Percentiles rank a stretch among this genome's conserved stretches.
Evolutionary conservation across 2,329 filamentous ascomycete genomes (phyloP).

Genomic region (Cryphonectria japonica): DNA sequence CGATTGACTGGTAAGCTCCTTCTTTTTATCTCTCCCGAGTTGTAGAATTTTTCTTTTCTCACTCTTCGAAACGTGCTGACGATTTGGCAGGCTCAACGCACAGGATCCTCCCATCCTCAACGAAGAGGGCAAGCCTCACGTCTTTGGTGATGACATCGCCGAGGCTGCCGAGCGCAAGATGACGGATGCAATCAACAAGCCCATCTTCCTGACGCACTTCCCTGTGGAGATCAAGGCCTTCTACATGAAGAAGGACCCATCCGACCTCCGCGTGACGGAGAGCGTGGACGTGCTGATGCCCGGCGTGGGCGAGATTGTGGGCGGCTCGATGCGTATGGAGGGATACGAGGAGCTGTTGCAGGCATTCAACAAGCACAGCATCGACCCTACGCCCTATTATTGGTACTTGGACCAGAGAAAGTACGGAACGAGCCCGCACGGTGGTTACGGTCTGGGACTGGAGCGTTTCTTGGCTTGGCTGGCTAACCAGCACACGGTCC

Average conservation of each 20-base stretch:
- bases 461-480: constrained; percentile 76
- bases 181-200: constrained; percentile 94
- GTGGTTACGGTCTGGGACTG: constrained; percentile 89
- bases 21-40: not conserved
- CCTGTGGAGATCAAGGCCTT: constrained; percentile 97
- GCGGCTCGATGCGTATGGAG: constrained; percentile 95
- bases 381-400: constrained; percentile 86
- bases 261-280: constrained; percentile 85
- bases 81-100: constrained; percentile 77
- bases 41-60: too few relatives aligned
- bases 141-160: constrained; percentile 96
- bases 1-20: constrained; percentile 28
- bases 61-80: constrained; percentile 5
- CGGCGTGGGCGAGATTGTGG: constrained; percentile 94
- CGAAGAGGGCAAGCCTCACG: constrained; percentile 87
- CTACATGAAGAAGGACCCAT: constrained; percentile 91
- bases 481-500: constrained; percentile 65
- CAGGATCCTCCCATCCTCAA: constrained; percentile 81
- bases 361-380: constrained; percentile 85
- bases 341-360: constrained; percentile 86
- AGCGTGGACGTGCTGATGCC: constrained; percentile 87
- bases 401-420: constrained; percentile 99
- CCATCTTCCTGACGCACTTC: constrained; percentile 97
- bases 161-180: constrained; percentile 95
- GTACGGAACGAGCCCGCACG: constrained; percentile 92